Base-by-base conservation (phyloP, 1,284 basidiomycete genomes). In the Earliella scabrosa region DNA sequence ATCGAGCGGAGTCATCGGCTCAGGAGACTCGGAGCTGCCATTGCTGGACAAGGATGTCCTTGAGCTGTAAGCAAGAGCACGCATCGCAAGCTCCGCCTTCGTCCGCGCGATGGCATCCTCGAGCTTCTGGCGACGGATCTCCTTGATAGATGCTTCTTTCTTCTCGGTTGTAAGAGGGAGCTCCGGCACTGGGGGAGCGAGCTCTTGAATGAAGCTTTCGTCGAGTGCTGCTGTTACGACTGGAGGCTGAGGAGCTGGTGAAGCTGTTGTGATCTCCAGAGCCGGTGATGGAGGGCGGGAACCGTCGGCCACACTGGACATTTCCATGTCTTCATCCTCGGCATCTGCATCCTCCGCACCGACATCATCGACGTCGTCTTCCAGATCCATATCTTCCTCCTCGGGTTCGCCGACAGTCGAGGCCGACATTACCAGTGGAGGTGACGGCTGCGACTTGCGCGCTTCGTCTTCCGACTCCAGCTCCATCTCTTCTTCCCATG, bases 401-500 rank as follows among this genome's bases (percentile, higher is more conserved):
- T 39, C 18, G 20, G 41, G 16, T 14, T 29, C 34, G 4, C 45
- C 13, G 21, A 26, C 23, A 24, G 38, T 1, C 36, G 49, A 10
- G 20, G 34, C 7, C 11, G 44, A 3, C 27, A 10, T 23, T 16
- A 20, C 18, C 29, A 29, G 6, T 13, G 32, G 4, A 29, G 29
- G 2, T 10, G 48, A 24, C 1, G 40, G 26, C 44, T 29, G 5
- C 16, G 27, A 10, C 23, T 27, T 32, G 23, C 34, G 26, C 31
- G 34, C 45, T 16, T 59, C 64, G 26, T 54, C 56, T 4, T 62
- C 62, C 1, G 64, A 65, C 16, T 59, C 64, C 6, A 63, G 50
- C 8, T 63, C 61, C 64, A 65, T 65, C 43, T 59, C 61, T 27
- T 61, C 61, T 36, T 63, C 64, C 48, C 47, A 49, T 11, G 18